Evolutionary conservation across 306 rosid species (phyloP).

Genomic region (Amphicarpaea edgeworthii): DNA sequence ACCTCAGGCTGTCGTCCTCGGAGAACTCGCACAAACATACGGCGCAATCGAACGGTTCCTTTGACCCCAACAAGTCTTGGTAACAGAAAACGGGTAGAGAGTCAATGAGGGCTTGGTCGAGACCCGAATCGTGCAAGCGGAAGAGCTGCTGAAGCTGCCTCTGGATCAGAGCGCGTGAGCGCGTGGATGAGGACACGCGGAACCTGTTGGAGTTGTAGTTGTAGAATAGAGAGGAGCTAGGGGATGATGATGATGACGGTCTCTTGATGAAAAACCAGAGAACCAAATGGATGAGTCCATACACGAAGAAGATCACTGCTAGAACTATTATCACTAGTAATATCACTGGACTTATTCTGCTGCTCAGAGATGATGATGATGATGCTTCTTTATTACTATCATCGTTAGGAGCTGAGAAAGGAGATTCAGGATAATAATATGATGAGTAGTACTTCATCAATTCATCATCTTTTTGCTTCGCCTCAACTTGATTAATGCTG

Average conservation of each 20-base stretch:
- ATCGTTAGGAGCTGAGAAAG: conserved; percentile 40
- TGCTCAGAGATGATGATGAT: conserved; percentile 58
- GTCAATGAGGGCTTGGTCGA: conserved; percentile 75
- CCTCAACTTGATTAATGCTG: background rate
- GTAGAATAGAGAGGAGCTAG: too few relatives aligned
- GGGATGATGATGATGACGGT: conserved; percentile 55
- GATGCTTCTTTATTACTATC: conserved; percentile 47
- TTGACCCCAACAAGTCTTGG: conserved; percentile 63
- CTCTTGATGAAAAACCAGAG: conserved; percentile 65
- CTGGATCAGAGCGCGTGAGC: conserved; percentile 60
- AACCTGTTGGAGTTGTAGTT: conserved; percentile 61
- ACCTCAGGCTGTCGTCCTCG: conserved; percentile 68
- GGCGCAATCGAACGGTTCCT: conserved; percentile 89
- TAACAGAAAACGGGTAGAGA: conserved; percentile 75
- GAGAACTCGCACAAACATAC: conserved; percentile 81
- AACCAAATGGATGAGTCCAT: conserved; percentile 70
- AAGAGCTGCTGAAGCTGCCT: conserved; percentile 94
- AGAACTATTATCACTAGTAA: conserved; percentile 69
- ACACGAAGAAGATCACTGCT: conserved; percentile 73
- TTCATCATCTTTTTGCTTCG: too few relatives aligned
- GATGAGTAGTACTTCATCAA: conserved; percentile 42
- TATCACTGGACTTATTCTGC: conserved; percentile 69
- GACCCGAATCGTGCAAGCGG: conserved; percentile 78
- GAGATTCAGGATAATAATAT: conserved; percentile 42
- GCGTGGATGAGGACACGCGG: conserved; percentile 56